Evolutionary conservation across 495 filamentous ascomycete species (phyloP), one percentile per base, ranked within the genome.

Genomic region (Letharia columbiana): DNA sequence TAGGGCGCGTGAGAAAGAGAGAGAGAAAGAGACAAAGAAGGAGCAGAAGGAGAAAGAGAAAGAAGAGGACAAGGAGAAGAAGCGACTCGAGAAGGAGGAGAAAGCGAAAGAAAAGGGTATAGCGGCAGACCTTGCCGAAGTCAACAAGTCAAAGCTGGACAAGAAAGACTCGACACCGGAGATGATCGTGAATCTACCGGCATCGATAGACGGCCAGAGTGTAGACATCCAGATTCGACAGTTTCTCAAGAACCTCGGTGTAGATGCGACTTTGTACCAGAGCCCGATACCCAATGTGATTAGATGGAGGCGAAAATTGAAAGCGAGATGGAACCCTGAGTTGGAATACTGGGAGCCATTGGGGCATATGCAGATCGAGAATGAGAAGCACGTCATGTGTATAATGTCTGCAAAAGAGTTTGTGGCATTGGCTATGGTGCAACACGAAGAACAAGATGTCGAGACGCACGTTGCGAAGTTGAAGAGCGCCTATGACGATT

Each of bases 121-220:
- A 15, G 87, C 84, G 18, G 83, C 84, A 17, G 89, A 91, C 50
- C 77, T 92, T 13, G 82, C 84, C 15, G 87, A 87, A 58, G 89
- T 86, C 56, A 94, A 96, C 75, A 91, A 86, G 71, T 77, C 87
- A 5, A 87, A 85, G 61, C 87, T 84, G 0, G 86, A 90, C 75
- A 91, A 89, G 76, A 94, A 91, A 70, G 80, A 87, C 20, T 87
- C 89, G 0, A 83, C 83, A 0, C 83, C 81, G 2, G 91, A 96
- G 75, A 94, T 96, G 89, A 89, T 96, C n/a, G 80, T 91, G 7
- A 88, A 92, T 74, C 77, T 96, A 31, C 82, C 89, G 2, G 75
- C 71, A 11, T 79, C 79, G 13, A 73, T 94, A 11, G 74, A 79
- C 18, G 78, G 73, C 18, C 74, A 73, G 10, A 79, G 74, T 41